phyloP scores from a whole-genome alignment of 176 grass and related monocot species.

The Themeda triandra region DNA sequence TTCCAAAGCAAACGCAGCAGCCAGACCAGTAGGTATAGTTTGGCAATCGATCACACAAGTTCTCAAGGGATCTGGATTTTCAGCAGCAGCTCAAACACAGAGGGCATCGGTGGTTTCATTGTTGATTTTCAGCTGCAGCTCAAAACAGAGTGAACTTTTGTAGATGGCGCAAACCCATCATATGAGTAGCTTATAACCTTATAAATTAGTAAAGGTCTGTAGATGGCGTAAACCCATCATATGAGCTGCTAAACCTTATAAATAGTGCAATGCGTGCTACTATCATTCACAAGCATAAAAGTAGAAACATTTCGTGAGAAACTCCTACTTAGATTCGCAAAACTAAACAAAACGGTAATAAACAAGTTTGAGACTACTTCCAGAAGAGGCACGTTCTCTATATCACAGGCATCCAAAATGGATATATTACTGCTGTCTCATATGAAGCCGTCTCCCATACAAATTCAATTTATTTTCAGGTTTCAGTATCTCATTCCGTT shows the following conservation, averaged over 20 bases:
- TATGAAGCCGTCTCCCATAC: too few species aligned
- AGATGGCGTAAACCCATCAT: background rate
- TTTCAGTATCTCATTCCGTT: background rate
- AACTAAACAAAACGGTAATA: background rate
- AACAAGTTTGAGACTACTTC: background rate
- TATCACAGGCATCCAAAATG: background rate
- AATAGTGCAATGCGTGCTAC: background rate
- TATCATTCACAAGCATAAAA: background rate
- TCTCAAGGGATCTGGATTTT: background rate
- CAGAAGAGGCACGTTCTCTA: background rate
- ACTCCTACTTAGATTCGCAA: background rate
- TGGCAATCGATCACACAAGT: background rate
- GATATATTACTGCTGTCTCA: too few species aligned
- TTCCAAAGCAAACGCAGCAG: background rate
- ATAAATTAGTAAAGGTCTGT: background rate
- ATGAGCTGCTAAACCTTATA: background rate
- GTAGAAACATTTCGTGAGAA: background rate
- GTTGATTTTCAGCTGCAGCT: background rate
- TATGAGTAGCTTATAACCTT: background rate
- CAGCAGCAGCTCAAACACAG: background rate
- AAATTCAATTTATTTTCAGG: background rate
- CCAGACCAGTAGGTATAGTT: background rate
- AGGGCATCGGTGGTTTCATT: too few species aligned
- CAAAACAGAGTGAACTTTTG: too few species aligned
- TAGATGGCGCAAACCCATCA: too few species aligned